Percentiles rank a stretch among this genome's conserved stretches.
Evolutionary conservation across 805 yeast species (phyloP).

Genomic region (Wickerhamomyces bisporus): DNA sequence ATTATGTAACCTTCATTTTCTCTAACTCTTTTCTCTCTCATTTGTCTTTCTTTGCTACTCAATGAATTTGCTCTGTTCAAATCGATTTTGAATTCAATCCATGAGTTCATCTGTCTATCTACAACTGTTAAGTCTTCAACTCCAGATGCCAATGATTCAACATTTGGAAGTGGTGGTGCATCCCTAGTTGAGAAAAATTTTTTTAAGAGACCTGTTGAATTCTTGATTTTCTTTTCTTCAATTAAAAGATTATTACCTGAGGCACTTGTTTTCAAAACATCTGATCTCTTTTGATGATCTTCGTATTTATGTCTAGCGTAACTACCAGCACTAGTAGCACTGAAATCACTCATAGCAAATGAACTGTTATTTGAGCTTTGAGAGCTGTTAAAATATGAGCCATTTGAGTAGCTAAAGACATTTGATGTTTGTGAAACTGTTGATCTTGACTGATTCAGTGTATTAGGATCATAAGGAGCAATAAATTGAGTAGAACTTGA

Average conservation of each 20-base stretch:
- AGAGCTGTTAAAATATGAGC: constrained; percentile 49
- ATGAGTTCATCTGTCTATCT: constrained; percentile 34
- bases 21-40: constrained; percentile 60
- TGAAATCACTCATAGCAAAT: constrained; percentile 54
- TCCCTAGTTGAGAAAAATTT: constrained; percentile 26
- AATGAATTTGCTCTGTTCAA: constrained; percentile 70
- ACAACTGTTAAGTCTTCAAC: constrained; percentile 26
- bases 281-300: constrained; percentile 17
- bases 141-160: constrained; percentile 17
- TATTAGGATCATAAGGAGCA: constrained; percentile 28
- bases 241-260: constrained; percentile 23
- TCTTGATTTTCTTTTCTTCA: constrained; percentile 20
- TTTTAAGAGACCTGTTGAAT: constrained; percentile 25
- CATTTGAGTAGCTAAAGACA: constrained; percentile 30
- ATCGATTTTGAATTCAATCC: constrained; percentile 55
- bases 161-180: constrained; percentile 23
- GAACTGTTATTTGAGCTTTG: constrained; percentile 34
- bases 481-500: constrained; percentile 17
- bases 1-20: constrained; percentile 56
- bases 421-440: constrained; percentile 19
- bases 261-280: constrained; percentile 16
- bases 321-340: constrained; percentile 89
- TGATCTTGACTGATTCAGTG: constrained; percentile 24
- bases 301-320: constrained; percentile 68
- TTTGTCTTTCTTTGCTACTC: constrained; percentile 60